Conservation (phyloP, 2,329 filamentous ascomycete species). For the Alternaria sp. region DNA sequence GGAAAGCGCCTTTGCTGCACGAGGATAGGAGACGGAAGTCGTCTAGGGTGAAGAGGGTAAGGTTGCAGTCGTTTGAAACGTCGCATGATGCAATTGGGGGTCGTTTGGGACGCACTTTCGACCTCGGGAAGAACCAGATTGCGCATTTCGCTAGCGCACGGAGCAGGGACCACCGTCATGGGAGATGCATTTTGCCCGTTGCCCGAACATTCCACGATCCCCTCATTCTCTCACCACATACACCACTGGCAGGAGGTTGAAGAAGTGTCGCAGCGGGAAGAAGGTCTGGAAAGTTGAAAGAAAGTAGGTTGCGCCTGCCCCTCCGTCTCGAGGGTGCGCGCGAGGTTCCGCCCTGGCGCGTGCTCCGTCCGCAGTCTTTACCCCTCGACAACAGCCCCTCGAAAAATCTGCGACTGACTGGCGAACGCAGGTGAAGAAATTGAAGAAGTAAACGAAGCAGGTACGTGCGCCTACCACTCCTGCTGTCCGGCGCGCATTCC, state of each 20-base stretch:
- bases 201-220: constrained; percentile 26
- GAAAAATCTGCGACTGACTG: constrained; percentile 42
- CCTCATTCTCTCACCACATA: constrained; percentile 29
- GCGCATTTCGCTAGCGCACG: constrained; percentile 31
- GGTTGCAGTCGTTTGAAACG: constrained; percentile 4
- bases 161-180: constrained; percentile 28
- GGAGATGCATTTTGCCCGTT: constrained; percentile 34
- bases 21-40: constrained; percentile 6
- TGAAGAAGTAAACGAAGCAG: constrained; percentile 37
- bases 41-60: constrained; percentile 24
- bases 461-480: constrained; percentile 25
- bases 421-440: constrained; percentile 41
- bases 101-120: constrained; percentile 19
- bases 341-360: constrained; percentile 23
- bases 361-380: constrained; percentile 27
- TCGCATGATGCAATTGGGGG: constrained; percentile 21
- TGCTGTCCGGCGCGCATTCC: constrained; percentile 5
- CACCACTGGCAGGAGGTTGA: constrained; percentile 45
- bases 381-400: constrained; percentile 35
- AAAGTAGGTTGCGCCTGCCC: constrained; percentile 34
- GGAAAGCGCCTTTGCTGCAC: not conserved
- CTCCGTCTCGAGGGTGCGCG: constrained; percentile 6
- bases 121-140: constrained; percentile 36
- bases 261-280: constrained; percentile 52
- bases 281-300: constrained; percentile 47